Percentiles rank a stretch among this genome's conserved stretches.
These are phyloP conservation scores for Suillus brevipes DNA, from an alignment of 768 basidiomycete species.

Conservation along the genomic window DNA sequence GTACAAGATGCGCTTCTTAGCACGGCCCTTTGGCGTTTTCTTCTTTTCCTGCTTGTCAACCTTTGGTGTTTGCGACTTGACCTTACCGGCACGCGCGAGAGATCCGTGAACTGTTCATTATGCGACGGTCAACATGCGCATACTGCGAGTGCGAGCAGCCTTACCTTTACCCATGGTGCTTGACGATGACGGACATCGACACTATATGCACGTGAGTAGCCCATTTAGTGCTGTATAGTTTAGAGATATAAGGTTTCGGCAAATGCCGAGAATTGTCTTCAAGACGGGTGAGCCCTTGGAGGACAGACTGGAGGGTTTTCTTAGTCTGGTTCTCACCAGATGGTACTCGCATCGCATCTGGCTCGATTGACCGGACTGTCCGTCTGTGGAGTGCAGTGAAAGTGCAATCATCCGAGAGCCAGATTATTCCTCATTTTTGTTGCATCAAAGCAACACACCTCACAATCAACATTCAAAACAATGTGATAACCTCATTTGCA, in stretches of 20 bases:
- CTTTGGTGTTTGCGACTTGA: slow-evolving; percentile 97
- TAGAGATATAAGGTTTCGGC: not conserved
- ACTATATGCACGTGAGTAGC: slow-evolving; percentile 5
- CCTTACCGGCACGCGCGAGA: slow-evolving; percentile 99
- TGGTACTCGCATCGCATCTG: no score
- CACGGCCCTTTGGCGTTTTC: slow-evolving; percentile 96
- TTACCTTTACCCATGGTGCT: slow-evolving; percentile 6
- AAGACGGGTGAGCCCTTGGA: no score
- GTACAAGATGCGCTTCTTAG: slow-evolving; percentile 94
- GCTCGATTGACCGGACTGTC: no score
- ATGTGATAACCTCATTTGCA: no score
- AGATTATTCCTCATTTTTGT: no score
- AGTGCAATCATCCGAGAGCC: no score
- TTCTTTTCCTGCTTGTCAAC: slow-evolving; percentile 99
- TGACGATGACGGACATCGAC: slow-evolving; percentile 3
- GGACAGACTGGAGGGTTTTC: no score
- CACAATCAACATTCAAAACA: no score
- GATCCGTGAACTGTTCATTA: slow-evolving; percentile 85
- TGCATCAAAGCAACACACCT: no score
- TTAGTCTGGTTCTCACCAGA: no score
- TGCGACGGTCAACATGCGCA: slow-evolving; percentile 10
- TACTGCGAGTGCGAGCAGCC: not conserved
- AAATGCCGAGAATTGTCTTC: not conserved
- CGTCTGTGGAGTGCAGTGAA: no score
- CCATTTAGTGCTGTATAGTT: slow-evolving; percentile 4